phyloP scores from a whole-genome alignment of 345 rosid species.

The Anastatica hierochuntica region DNA sequence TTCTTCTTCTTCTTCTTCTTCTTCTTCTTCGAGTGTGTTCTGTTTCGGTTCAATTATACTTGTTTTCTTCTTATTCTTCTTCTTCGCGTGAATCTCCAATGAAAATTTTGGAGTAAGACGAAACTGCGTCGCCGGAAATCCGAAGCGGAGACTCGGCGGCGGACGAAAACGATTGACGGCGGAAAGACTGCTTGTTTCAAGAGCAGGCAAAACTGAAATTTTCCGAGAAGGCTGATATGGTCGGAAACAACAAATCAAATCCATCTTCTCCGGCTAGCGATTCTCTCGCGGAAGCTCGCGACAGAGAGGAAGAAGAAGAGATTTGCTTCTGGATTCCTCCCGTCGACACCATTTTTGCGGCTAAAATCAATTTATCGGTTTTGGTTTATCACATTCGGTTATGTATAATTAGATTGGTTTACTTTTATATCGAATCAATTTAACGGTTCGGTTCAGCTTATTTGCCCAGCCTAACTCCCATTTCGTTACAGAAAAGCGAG shows the following conservation, averaged over 20 bases:
- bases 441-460: too few species aligned
- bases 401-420: too few species aligned
- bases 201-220: constrained; percentile 4
- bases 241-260: constrained; percentile 25
- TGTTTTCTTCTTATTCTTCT: constrained; percentile 32
- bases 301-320: neutral
- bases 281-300: neutral
- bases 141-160: constrained; percentile 6
- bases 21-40: constrained; percentile 31
- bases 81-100: constrained; percentile 34
- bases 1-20: constrained; percentile 37
- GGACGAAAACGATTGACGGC: constrained; percentile 11
- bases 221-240: neutral
- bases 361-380: constrained; percentile 6
- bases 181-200: neutral
- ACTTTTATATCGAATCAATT: too few species aligned
- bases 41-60: constrained; percentile 31
- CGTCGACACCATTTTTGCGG: too few species aligned
- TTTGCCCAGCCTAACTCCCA: too few species aligned
- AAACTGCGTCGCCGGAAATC: constrained; percentile 16
- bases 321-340: neutral
- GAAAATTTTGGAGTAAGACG: constrained; percentile 12
- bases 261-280: constrained; percentile 24
- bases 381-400: too few species aligned
- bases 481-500: too few species aligned